Evolutionary conservation across 2,329 filamentous ascomycete genomes (phyloP).

Genomic region (Sarocladium kiliense): DNA sequence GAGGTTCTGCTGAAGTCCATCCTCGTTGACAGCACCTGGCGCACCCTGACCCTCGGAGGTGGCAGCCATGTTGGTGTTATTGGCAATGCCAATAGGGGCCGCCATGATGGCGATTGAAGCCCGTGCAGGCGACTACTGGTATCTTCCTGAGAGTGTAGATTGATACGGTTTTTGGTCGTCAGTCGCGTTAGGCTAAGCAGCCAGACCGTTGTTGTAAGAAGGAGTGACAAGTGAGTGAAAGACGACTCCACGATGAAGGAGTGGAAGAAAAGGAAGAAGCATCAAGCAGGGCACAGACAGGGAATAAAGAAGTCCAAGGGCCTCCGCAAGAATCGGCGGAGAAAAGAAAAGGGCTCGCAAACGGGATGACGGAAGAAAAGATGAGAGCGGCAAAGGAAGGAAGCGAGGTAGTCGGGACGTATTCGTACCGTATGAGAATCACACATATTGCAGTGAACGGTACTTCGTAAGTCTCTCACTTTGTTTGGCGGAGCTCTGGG

Average conservation of each 20-base stretch:
- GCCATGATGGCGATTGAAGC: neutral
- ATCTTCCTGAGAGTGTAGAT: too few relatives aligned
- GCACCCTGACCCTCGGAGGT: neutral
- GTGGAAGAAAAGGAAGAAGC: neutral
- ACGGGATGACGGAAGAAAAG: neutral
- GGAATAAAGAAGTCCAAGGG: neutral
- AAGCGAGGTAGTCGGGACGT: neutral
- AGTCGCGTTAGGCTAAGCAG: neutral
- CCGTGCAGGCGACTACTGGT: neutral
- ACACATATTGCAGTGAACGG: too few relatives aligned
- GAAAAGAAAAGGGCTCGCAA: neutral
- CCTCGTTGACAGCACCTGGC: conserved; percentile 14
- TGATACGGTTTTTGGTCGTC: too few relatives aligned
- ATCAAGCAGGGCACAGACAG: neutral
- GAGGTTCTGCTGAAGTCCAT: conserved; percentile 9
- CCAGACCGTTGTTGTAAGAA: too few relatives aligned
- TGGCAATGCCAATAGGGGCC: conserved; percentile 4
- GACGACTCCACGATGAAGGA: neutral
- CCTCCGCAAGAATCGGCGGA: neutral
- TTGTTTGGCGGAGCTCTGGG: neutral
- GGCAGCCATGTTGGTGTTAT: conserved; percentile 4
- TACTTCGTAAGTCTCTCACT: neutral
- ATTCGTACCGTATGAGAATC: neutral
- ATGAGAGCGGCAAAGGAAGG: neutral
- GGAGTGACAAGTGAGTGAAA: neutral